These are phyloP conservation scores for Solanum arcanum DNA, from an alignment of 257 asterid genomes.

Conservation along the genomic window DNA sequence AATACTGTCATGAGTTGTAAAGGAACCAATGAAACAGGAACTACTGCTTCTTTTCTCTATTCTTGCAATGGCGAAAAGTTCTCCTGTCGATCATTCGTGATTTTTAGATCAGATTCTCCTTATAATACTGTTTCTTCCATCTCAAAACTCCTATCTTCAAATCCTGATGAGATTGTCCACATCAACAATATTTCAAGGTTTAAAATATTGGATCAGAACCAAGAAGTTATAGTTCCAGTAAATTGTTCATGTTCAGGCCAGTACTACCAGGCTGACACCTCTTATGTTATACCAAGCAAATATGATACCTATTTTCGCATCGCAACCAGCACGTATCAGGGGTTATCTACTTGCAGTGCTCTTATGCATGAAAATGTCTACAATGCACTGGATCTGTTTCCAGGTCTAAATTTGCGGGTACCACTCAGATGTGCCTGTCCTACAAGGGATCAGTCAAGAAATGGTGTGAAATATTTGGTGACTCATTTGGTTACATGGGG, in stretches of 20 bases:
- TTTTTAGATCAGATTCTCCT: conserved; percentile 27
- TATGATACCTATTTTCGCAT: conserved; percentile 29
- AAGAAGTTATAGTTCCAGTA: conserved; percentile 41
- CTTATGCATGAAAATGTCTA: conserved; percentile 29
- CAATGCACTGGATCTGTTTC: not conserved
- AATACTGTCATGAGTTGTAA: conserved; percentile 20
- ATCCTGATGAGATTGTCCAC: conserved; percentile 18
- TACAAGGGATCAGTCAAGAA: conserved; percentile 20
- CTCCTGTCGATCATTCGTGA: conserved; percentile 36
- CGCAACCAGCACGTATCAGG: conserved; percentile 34
- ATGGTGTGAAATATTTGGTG: conserved; percentile 34
- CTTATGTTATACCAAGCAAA: conserved; percentile 11
- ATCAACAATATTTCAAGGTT: conserved; percentile 36
- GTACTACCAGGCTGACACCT: conserved; percentile 50
- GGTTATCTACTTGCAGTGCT: conserved; percentile 49
- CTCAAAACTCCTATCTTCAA: conserved; percentile 37
- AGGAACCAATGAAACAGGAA: conserved; percentile 18
- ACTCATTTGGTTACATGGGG: conserved; percentile 32
- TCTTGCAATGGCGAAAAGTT: conserved; percentile 28
- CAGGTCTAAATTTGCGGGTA: conserved; percentile 23
- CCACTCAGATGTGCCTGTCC: conserved; percentile 80
- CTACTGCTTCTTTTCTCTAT: conserved; percentile 36
- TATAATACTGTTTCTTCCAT: conserved; percentile 35
- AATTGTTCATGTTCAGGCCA: conserved; percentile 44
- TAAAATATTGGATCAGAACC: conserved; percentile 11